Conservation (phyloP, 225 moss, liverwort and hornwort species). For the Sphagnum contortum region DNA sequence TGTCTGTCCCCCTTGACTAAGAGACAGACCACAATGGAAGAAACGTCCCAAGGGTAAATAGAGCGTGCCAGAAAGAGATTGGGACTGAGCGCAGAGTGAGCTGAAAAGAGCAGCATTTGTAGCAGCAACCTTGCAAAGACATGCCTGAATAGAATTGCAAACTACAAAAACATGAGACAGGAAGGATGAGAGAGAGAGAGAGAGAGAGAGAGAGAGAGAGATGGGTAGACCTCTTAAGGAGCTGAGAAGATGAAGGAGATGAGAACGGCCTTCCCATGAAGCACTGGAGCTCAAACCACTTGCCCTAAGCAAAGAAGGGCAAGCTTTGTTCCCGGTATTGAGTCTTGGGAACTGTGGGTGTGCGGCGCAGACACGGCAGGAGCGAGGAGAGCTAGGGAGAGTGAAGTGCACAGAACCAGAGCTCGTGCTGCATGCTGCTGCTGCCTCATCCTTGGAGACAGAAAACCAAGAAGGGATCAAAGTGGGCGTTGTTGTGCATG, state of each 20-base stretch:
- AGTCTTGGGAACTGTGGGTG: not conserved
- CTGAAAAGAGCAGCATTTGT: not conserved
- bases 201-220: not conserved
- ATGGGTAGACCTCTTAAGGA: constrained; percentile 16
- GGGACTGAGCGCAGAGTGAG: not conserved
- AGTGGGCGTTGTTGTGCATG: constrained; percentile 14
- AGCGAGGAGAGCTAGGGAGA: constrained; percentile 1
- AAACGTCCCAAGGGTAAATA: not conserved
- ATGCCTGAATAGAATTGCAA: not conserved
- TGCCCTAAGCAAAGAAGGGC: constrained; percentile 6
- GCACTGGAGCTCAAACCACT: constrained; percentile 18
- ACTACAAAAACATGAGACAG: not conserved
- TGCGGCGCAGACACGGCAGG: constrained; percentile 1
- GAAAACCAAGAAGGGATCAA: constrained; percentile 13
- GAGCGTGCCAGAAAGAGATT: not conserved
- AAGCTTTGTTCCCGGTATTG: not conserved
- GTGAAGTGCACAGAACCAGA: not conserved
- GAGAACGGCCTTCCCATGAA: constrained; percentile 36
- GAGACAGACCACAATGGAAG: not conserved
- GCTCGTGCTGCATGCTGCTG: constrained; percentile 9
- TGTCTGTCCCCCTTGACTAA: constrained; percentile 15
- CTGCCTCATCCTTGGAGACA: constrained; percentile 5
- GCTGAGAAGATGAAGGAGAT: constrained; percentile 12
- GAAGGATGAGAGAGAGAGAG: not conserved
- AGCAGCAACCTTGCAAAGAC: not conserved